Base-by-base conservation (phyloP, 305 asterid genomes). In the Withania somnifera region DNA sequence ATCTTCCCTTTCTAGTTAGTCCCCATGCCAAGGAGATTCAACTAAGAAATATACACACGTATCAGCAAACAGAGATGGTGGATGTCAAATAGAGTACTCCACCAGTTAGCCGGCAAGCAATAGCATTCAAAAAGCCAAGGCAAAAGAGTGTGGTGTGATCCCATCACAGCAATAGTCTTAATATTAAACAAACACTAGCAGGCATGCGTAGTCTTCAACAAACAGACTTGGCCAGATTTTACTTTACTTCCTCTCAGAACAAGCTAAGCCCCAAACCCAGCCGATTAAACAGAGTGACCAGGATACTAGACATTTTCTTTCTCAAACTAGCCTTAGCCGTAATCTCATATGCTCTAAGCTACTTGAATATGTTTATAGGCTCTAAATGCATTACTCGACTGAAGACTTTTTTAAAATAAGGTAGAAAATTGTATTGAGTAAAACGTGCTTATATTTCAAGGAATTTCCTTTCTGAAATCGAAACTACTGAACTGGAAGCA, bases 91-190 rank as follows among this genome's bases (percentile, higher is more conserved):
- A 71, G 36, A 22, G 57, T 22, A 22, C 22, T 22, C 20, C 92
- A 87, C 93, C 56, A 20, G 15, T 73, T n/a, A 50, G 24, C 17
- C 34, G 50, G 45, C 28, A 50, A 73, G 28, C 15, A 73, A 36
- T 28, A 47, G 38, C 45, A 47, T 47, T 50, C 11, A 11, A 73
- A 26, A 47, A 17, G 79, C 79, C 1, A 73, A 47, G 79, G 20
- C 42, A 73, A 24, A 71, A 45, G 79, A 24, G 58, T 14, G 45
- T 20, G 75, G 78, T 11, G 30, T n/a, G 1, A 42, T 42, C 54
- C 22, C 57, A 42, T 71, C 58, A 24, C 40, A 45, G 17, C 40
- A 73, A 42, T 15, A 47, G 40, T 24, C 40, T 7, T 73, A 28
- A 26, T 47, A 73, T 24, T 8, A 47, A 26, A 14, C 24, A 9